Conservation (phyloP, 805 yeast genomes). For the Candida verbasci region DNA sequence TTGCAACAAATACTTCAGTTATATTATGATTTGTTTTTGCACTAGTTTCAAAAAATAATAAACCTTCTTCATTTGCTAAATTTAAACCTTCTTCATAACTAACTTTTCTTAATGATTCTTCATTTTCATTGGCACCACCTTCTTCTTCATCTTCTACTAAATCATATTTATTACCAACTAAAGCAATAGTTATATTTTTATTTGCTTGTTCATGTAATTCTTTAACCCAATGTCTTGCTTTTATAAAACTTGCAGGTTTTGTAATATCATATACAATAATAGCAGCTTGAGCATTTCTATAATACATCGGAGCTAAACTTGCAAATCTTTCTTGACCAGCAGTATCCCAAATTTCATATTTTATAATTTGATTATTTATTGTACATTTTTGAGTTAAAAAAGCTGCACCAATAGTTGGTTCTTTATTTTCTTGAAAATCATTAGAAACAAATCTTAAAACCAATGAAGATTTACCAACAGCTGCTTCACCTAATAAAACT, state of each 20-base stretch:
- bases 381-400: conserved; percentile 91
- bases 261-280: conserved; percentile 93
- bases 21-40: conserved; percentile 90
- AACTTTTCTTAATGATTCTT: conserved; percentile 65
- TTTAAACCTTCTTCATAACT: conserved; percentile 80
- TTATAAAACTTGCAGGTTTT: conserved; percentile 88
- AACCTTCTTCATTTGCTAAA: conserved; percentile 86
- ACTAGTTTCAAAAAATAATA: conserved; percentile 88
- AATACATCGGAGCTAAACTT: conserved; percentile 93
- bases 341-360: conserved; percentile 94
- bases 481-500: conserved; percentile 94
- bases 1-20: conserved; percentile 84
- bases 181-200: conserved; percentile 86
- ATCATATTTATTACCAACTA: conserved; percentile 91
- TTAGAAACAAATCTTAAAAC: conserved; percentile 90
- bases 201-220: conserved; percentile 94
- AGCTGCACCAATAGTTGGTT: conserved; percentile 98
- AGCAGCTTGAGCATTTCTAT: conserved; percentile 96
- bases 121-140: conserved; percentile 21
- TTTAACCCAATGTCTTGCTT: conserved; percentile 97
- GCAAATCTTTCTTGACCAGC: conserved; percentile 99
- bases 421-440: conserved; percentile 95
- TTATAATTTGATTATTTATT: conserved; percentile 79
- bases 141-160: conserved; percentile 48
- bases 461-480: conserved; percentile 93